Conservation (phyloP, 2,329 filamentous ascomycete genomes). For the Fusarium secorum region DNA sequence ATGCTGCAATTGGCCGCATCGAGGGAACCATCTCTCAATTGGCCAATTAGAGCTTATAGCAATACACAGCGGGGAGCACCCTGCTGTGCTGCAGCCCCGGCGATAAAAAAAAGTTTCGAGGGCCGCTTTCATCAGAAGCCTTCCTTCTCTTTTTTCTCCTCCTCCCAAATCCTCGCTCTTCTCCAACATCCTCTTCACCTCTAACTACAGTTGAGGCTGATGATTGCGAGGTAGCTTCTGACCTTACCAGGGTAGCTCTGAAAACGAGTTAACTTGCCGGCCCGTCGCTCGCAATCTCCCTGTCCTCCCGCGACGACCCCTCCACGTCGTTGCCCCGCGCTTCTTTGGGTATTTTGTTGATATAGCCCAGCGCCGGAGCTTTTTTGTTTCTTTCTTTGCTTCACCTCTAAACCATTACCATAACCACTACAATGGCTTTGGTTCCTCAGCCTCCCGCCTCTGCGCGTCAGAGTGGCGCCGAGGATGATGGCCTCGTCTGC, state of each 20-base stretch:
- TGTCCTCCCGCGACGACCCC: slow-evolving; percentile 34
- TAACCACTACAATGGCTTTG: slow-evolving; percentile 44
- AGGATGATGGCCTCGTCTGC: slow-evolving; percentile 73
- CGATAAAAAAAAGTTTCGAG: slow-evolving; percentile 43
- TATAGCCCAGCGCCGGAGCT: slow-evolving; percentile 21
- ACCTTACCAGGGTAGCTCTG: slow-evolving; percentile 49
- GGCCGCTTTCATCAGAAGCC: slow-evolving; percentile 31
- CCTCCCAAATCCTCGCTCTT: slow-evolving; percentile 36
- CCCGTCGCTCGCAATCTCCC: slow-evolving; percentile 45
- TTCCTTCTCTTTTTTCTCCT: slow-evolving; percentile 30
- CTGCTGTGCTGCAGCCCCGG: slow-evolving; percentile 19
- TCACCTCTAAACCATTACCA: slow-evolving; percentile 13
- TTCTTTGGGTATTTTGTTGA: slow-evolving; percentile 26
- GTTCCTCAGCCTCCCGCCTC: slow-evolving; percentile 63
- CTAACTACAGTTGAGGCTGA: slow-evolving; percentile 44
- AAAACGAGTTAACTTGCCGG: slow-evolving; percentile 50
- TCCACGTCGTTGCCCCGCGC: slow-evolving; percentile 43
- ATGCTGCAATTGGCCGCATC: slow-evolving; percentile 29
- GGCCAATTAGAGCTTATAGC: slow-evolving; percentile 32
- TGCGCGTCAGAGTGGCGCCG: slow-evolving; percentile 61
- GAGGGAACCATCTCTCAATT: slow-evolving; percentile 30
- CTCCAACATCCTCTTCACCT: slow-evolving; percentile 29
- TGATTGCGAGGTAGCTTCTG: slow-evolving; percentile 51
- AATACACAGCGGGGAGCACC: slow-evolving; percentile 29
- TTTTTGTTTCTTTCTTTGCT: slow-evolving; percentile 16